phyloP scores from a whole-genome alignment of 2,329 filamentous ascomycete genomes.

The Rhytidhysteron rufulum region DNA sequence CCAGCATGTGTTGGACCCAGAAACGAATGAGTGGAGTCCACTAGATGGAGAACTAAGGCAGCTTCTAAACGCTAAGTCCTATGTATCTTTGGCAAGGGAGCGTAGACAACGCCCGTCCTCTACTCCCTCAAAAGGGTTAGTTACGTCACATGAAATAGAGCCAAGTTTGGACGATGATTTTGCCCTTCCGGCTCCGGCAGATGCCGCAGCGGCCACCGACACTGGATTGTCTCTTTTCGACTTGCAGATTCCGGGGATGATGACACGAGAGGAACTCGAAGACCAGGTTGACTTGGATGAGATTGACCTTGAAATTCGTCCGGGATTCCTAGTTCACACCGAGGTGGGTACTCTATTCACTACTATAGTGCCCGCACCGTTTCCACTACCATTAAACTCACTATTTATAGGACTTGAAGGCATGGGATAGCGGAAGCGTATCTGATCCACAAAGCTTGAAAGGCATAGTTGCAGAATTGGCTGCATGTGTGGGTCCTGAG shows the following conservation, averaged over 20 bases:
- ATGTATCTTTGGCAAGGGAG: slow-evolving; percentile 43
- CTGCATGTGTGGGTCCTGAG: slow-evolving; percentile 62
- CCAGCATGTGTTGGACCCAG: slow-evolving; percentile 69
- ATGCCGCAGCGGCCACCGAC: slow-evolving; percentile 31
- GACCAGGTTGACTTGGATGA: slow-evolving; percentile 54
- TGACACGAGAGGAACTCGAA: slow-evolving; percentile 52
- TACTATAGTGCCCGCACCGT: too few species aligned
- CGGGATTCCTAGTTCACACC: slow-evolving; percentile 24
- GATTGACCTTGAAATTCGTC: slow-evolving; percentile 52
- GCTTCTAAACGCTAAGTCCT: slow-evolving; percentile 55
- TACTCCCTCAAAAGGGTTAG: slow-evolving; percentile 11
- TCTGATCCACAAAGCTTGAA: slow-evolving; percentile 53
- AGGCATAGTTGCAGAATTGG: slow-evolving; percentile 62
- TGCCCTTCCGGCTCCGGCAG: slow-evolving; percentile 21
- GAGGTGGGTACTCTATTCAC: slow-evolving; percentile 23
- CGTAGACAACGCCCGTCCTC: slow-evolving; percentile 7
- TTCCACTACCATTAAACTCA: slow-evolving; percentile 29
- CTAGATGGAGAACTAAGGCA: slow-evolving; percentile 52
- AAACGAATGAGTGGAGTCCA: slow-evolving; percentile 59
- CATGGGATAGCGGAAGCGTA: slow-evolving; percentile 56
- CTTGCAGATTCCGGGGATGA: slow-evolving; percentile 65
- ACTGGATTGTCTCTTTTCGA: slow-evolving; percentile 51
- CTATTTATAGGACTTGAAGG: slow-evolving; percentile 50
- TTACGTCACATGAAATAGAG: background rate
- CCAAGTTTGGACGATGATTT: slow-evolving; percentile 14